These are phyloP conservation scores for Xenoacremonium recifei DNA, from an alignment of 2,329 filamentous ascomycete species.

Conservation along the genomic window DNA sequence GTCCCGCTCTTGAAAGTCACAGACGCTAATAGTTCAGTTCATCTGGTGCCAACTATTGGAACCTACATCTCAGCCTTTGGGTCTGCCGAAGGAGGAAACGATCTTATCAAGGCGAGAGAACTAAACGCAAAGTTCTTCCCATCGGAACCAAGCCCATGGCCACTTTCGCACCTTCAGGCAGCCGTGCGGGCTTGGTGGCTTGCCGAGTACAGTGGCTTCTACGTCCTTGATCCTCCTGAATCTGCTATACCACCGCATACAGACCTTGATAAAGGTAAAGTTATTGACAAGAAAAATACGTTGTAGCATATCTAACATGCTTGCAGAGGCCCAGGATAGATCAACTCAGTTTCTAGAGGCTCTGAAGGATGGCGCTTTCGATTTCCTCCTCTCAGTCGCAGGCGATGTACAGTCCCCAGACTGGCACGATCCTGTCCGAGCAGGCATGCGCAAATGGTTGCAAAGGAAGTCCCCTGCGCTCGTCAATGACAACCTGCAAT, in stretches of 20 bases:
- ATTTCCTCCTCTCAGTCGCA: slow-evolving; percentile 84
- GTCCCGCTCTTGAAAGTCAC: slow-evolving; percentile 1
- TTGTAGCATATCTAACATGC: slow-evolving; percentile 14
- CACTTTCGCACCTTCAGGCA: slow-evolving; percentile 72
- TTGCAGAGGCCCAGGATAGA: slow-evolving; percentile 65
- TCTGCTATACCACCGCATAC: slow-evolving; percentile 56
- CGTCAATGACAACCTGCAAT: slow-evolving; percentile 63
- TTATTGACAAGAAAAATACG: slow-evolving; percentile 1
- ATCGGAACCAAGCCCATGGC: slow-evolving; percentile 68
- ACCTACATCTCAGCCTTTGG: slow-evolving; percentile 76
- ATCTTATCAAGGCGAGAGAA: slow-evolving; percentile 66
- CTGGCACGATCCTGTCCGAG: slow-evolving; percentile 85
- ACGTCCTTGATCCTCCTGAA: slow-evolving; percentile 68
- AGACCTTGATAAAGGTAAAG: slow-evolving; percentile 58
- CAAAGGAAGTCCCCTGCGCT: slow-evolving; percentile 76
- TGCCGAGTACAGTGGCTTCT: slow-evolving; percentile 88
- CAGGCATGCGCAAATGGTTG: slow-evolving; percentile 77
- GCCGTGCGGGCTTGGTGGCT: slow-evolving; percentile 84
- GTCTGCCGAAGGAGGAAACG: slow-evolving; percentile 69
- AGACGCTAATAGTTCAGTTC: slow-evolving; percentile 48
- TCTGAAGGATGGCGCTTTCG: slow-evolving; percentile 85
- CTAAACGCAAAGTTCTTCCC: slow-evolving; percentile 69
- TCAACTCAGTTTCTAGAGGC: slow-evolving; percentile 73
- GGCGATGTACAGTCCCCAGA: slow-evolving; percentile 77
- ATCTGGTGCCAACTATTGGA: slow-evolving; percentile 78